Evolutionary conservation across 441 rosid species (phyloP), one percentile per base, ranked within the genome.

Genomic region (Raphanus hybrid): DNA sequence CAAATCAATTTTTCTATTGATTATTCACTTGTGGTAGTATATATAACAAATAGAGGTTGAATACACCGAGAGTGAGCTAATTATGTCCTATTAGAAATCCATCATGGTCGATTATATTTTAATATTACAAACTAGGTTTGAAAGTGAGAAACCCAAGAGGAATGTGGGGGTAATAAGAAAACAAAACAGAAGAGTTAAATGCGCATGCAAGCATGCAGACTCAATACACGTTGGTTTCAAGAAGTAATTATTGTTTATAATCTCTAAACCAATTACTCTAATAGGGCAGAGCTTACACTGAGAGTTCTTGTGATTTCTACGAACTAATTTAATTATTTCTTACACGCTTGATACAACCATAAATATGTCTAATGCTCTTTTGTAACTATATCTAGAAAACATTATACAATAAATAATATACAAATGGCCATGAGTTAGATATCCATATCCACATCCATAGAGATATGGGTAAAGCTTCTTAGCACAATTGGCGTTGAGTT

Each of bases 131-230:
- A 64, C 6, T 59, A 48, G 64, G 77, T 66, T 77, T 71, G 73
- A 67, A 72, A 62, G 43, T 52, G 65, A 78, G 61, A 32, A 78
- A 60, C 32, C 66, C 78, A 68, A 73, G 70, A 57, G 34, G 78
- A 78, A 73, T 68, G 81, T 73, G 37, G 70, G 29, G 58, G 70
- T 62, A 54, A 27, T 52, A 54, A 52, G 20, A 73, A 60, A 67
- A 78, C 70, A 73, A 78, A 67, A 18, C 65, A 55, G 64, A 73
- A 73, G 78, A 73, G 74, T 73, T 61, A 73, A 63, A 41, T 73
- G 66, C 70, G 81, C 81, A 78, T 78, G 80, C 80, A 77, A 65
- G 80, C 80, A 76, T 64, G 76, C 76, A 77, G 4, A 57, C 52
- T 58, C 63, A 71, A 66, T 50, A 66, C 73, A 73, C 77, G 68